A percentile compares a stretch with the other conserved stretches of the same genome.
phyloP scores from a whole-genome alignment of 2,329 filamentous ascomycete genomes.

The Fusarium pilosicola region DNA sequence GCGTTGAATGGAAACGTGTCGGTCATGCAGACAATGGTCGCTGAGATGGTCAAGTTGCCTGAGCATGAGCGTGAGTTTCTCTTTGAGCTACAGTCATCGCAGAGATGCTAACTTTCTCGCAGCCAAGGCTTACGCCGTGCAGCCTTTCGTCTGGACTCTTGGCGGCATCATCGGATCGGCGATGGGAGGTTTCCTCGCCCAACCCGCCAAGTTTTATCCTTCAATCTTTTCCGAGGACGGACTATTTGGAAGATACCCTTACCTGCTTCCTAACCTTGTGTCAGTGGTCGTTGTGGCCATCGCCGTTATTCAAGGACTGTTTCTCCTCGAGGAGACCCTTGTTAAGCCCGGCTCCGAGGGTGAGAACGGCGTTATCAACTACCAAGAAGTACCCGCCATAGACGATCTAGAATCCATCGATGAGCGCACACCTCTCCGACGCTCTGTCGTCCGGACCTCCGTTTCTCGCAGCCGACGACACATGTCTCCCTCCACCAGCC shows the following conservation, averaged over 20 bases:
- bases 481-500: slow-evolving; percentile 27
- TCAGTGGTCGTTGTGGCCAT: slow-evolving; percentile 72
- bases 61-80: slow-evolving; percentile 74
- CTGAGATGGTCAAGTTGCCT: slow-evolving; percentile 88
- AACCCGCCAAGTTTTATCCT: slow-evolving; percentile 68
- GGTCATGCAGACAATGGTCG: slow-evolving; percentile 87
- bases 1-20: slow-evolving; percentile 90
- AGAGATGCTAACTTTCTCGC: neutral
- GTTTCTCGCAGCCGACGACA: slow-evolving; percentile 23
- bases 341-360: neutral
- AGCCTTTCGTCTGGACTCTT: slow-evolving; percentile 89
- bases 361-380: neutral
- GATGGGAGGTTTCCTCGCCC: slow-evolving; percentile 80
- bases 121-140: slow-evolving; percentile 79
- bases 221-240: slow-evolving; percentile 67
- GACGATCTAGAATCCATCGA: slow-evolving; percentile 38
- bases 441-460: slow-evolving; percentile 30
- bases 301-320: slow-evolving; percentile 70
- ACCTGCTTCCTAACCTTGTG: slow-evolving; percentile 55
- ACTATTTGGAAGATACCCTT: slow-evolving; percentile 71
- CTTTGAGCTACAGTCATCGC: accelerated
- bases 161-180: slow-evolving; percentile 90
- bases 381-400: slow-evolving; percentile 36
- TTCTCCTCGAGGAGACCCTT: slow-evolving; percentile 67
- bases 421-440: slow-evolving; percentile 24